Evolutionary conservation across 2,329 filamentous ascomycete genomes (phyloP).

Genomic region (Fusarium sp.): DNA sequence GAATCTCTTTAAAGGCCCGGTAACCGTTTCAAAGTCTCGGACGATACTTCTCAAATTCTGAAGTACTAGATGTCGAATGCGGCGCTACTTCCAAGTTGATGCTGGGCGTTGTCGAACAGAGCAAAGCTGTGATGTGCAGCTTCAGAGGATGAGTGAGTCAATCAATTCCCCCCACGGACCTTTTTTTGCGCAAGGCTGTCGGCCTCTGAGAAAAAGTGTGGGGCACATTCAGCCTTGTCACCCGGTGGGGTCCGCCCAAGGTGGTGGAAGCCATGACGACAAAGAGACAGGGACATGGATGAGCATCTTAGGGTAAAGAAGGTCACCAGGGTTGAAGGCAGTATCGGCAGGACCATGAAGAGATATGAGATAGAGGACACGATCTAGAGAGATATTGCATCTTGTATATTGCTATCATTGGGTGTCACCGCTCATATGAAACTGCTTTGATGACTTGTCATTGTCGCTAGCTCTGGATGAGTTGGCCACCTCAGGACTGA

Average conservation of each 20-base stretch:
- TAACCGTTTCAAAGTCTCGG: background rate
- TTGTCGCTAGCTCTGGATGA: slow-evolving; percentile 19
- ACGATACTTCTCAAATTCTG: background rate
- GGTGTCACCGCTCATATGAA: slow-evolving; percentile 23
- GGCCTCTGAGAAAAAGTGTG: slow-evolving; percentile 22
- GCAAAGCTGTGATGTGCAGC: slow-evolving; percentile 15
- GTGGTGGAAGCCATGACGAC: slow-evolving; percentile 29
- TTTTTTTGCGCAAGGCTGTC: slow-evolving; percentile 46
- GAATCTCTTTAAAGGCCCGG: background rate
- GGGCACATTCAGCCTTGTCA: slow-evolving; percentile 38
- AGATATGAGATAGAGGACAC: background rate
- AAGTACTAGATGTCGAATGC: background rate
- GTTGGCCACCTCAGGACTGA: slow-evolving; percentile 10
- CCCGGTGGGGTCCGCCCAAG: slow-evolving; percentile 20
- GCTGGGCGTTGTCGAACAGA: slow-evolving; percentile 15
- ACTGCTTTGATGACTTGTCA: slow-evolving; percentile 29
- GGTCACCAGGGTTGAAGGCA: background rate
- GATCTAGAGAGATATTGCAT: background rate
- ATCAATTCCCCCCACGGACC: slow-evolving; percentile 35
- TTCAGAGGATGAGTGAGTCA: slow-evolving; percentile 40
- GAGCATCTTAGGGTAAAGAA: background rate
- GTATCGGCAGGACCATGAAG: background rate
- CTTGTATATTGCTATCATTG: background rate
- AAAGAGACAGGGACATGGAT: slow-evolving; percentile 14
- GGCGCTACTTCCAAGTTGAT: slow-evolving; percentile 3